Evolutionary conservation across 352 stramenopile species (phyloP), one percentile per base, ranked within the genome.

Genomic region (Pythium plurisporium): DNA sequence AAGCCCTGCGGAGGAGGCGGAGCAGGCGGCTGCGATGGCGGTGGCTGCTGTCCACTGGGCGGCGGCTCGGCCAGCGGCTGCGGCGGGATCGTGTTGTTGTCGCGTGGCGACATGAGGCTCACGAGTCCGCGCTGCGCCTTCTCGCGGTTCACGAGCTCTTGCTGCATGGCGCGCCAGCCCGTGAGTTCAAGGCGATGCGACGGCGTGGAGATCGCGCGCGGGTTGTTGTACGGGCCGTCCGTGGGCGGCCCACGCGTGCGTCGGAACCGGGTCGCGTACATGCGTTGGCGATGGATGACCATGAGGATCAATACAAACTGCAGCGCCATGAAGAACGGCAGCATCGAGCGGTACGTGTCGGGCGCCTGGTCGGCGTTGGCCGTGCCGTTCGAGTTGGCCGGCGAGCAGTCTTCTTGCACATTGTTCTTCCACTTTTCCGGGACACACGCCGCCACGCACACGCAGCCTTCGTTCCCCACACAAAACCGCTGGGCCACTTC

Each of bases 191-290:
- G 65, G 0, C 77, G 64, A 37, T 89, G 87, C 5, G 76, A 87
- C 9, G 81, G 79, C 12, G 74, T 87, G n/a, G 73, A 57, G 58
- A 89, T 89, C 6, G 77, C 76, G 34, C 75, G 61, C 19, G 84
- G 74, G 27, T 91, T 86, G 53, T 91, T 89, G 68, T 91, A 91
- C 34, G 79, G 76, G 10, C 79, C 81, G 49, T 79, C 65, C 0
- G 46, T 0, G 59, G 27, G 20, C 46, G 48, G 17, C 3, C 48
- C 5, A 49, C 42, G 56, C 26, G 52, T 44, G 1, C 59, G 63
- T 5, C 48, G 46, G n/a, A 65, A 58, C 20, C 64, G 69, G 23
- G 64, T 66, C 27, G 55, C 48, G 37, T 79, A 83, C 0, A 77
- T 36, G 22, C 66, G 65, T 3, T 79, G 76, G 41, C 69, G 76